phyloP scores from a whole-genome alignment of 371 early-diverging fungal genomes.

The Capillidium heterosporum region DNA sequence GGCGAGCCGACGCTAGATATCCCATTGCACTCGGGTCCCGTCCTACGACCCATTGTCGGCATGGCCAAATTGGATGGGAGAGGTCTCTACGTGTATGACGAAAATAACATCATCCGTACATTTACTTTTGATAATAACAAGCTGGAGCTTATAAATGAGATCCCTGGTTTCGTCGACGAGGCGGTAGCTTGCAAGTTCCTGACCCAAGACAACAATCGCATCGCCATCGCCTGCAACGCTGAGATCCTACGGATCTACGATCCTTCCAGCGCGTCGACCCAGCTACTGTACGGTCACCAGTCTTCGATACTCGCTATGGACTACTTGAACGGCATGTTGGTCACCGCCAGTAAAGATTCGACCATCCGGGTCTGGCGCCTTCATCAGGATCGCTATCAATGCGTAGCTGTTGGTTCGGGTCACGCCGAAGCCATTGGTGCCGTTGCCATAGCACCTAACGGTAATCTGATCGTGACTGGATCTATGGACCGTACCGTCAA shows the following conservation, averaged over 20 bases:
- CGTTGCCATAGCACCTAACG: too few relatives aligned
- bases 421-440: conserved; percentile 85
- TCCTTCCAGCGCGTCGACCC: conserved; percentile 54
- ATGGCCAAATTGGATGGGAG: too few relatives aligned
- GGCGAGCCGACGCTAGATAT: too few relatives aligned
- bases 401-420: conserved; percentile 59
- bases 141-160: too few relatives aligned
- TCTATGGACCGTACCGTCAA: conserved; percentile 86
- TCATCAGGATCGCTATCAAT: conserved; percentile 19
- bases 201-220: too few relatives aligned
- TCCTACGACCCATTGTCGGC: too few relatives aligned
- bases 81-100: too few relatives aligned
- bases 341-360: conserved; percentile 79
- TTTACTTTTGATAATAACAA: too few relatives aligned
- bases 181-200: too few relatives aligned
- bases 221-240: conserved; percentile 77
- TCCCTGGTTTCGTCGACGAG: too few relatives aligned
- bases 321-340: conserved; percentile 40
- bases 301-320: conserved; percentile 64
- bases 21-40: too few relatives aligned
- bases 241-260: conserved; percentile 76
- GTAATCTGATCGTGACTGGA: conserved; percentile 85
- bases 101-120: too few relatives aligned
- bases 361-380: conserved; percentile 62
- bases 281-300: conserved; percentile 70